A percentile compares a stretch with the other conserved stretches of the same genome.
These are phyloP conservation scores for Massariosphaeria phaeospora DNA, from an alignment of 495 filamentous ascomycete genomes.

Conservation along the genomic window DNA sequence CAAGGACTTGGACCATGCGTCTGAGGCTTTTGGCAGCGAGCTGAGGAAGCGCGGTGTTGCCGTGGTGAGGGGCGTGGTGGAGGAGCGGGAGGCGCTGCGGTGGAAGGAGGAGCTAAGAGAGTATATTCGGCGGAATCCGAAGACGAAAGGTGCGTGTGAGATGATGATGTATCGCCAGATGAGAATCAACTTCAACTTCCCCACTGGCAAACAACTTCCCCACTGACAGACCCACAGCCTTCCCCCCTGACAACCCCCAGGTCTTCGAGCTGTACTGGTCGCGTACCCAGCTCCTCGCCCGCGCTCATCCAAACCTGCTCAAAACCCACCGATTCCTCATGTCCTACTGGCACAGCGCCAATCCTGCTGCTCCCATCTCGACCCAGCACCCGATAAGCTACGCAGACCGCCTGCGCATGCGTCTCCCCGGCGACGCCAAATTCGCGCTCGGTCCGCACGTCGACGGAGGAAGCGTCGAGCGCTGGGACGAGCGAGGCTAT, in stretches of 20 bases:
- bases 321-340: conserved; percentile 66
- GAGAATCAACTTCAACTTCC: no score
- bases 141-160: conserved; percentile 37
- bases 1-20: conserved; percentile 35
- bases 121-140: conserved; percentile 42
- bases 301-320: conserved; percentile 66
- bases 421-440: conserved; percentile 64
- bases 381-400: conserved; percentile 62
- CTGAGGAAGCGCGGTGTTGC: conserved; percentile 40
- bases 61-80: conserved; percentile 41
- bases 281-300: conserved; percentile 65
- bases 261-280: conserved; percentile 93
- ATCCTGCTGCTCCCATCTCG: conserved; percentile 57
- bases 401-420: conserved; percentile 77
- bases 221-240: conserved; percentile 27
- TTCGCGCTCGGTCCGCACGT: conserved; percentile 85
- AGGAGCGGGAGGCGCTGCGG: conserved; percentile 37
- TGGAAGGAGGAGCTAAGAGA: conserved; percentile 39
- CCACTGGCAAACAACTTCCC: not conserved
- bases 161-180: no score
- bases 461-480: conserved; percentile 77
- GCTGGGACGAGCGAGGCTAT: conserved; percentile 82
- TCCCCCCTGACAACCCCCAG: conserved; percentile 60
- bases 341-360: conserved; percentile 64
- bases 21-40: conserved; percentile 32